Percentiles rank a stretch among this genome's conserved stretches.
Evolutionary conservation across 345 rosid genomes (phyloP).

Genomic region (Salix koriyanagi): DNA sequence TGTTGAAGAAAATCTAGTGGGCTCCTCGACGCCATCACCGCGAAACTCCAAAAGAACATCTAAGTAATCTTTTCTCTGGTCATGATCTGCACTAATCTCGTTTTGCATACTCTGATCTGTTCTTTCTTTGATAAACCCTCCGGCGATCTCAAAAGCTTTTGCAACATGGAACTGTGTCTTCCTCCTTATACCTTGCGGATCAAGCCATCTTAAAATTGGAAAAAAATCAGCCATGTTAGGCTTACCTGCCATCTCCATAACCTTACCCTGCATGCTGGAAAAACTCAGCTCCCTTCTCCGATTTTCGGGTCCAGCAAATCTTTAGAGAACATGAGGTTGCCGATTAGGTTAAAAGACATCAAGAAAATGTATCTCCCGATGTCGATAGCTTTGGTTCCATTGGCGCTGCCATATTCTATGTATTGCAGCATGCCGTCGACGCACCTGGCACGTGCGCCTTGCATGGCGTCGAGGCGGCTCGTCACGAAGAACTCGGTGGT

Average conservation of each 20-base stretch:
- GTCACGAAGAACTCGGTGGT: constrained; percentile 62
- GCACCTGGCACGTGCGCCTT: constrained; percentile 42
- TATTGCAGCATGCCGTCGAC: constrained; percentile 48
- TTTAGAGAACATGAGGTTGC: constrained; percentile 61
- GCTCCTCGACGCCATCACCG: constrained; percentile 48
- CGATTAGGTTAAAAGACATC: constrained; percentile 68
- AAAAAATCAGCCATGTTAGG: constrained; percentile 74
- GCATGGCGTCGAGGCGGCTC: constrained; percentile 55
- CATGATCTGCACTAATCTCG: not conserved
- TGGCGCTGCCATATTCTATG: constrained; percentile 38
- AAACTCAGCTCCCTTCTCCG: constrained; percentile 53
- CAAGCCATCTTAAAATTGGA: constrained; percentile 54
- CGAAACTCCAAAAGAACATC: constrained; percentile 80
- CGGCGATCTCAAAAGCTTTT: constrained; percentile 53
- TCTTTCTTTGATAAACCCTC: constrained; percentile 58
- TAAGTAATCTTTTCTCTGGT: constrained; percentile 51
- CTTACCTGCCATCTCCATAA: constrained; percentile 72
- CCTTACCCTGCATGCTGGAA: constrained; percentile 64
- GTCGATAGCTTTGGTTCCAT: constrained; percentile 44
- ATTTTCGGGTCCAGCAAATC: constrained; percentile 58
- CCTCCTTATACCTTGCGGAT: constrained; percentile 73
- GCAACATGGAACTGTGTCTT: constrained; percentile 59
- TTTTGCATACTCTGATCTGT: constrained; percentile 19
- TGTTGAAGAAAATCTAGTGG: constrained; percentile 45
- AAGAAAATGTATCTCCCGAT: constrained; percentile 60